A percentile compares a stretch with the other conserved stretches of the same genome.
These are phyloP conservation scores for Antrodiella citrinella DNA, from an alignment of 768 basidiomycete genomes.

Conservation along the genomic window DNA sequence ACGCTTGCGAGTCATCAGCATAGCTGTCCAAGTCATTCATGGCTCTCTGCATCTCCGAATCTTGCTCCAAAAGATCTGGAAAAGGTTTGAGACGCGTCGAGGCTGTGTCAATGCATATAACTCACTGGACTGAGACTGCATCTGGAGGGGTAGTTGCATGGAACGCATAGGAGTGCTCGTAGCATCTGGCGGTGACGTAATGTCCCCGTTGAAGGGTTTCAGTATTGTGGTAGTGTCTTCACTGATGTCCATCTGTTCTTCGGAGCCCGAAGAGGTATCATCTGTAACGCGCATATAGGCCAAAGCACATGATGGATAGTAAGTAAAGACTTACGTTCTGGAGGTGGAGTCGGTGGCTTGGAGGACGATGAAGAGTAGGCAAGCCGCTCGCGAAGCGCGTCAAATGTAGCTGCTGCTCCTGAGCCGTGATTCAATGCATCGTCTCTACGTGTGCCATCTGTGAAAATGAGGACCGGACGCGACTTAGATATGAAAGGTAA, in stretches of 20 bases:
- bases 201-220: conserved; percentile 29
- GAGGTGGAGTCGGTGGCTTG: conserved; percentile 7
- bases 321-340: conserved; percentile 16
- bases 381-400: conserved; percentile 16
- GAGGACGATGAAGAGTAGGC: conserved; percentile 10
- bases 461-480: background rate
- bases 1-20: conserved; percentile 28
- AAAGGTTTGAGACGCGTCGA: conserved; percentile 9
- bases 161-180: conserved; percentile 47
- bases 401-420: conserved; percentile 15
- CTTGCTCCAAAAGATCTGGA: conserved; percentile 57
- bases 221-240: conserved; percentile 32
- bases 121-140: conserved; percentile 49
- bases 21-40: conserved; percentile 49
- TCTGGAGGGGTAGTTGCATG: conserved; percentile 45
- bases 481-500: conserved; percentile 6
- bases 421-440: conserved; percentile 10
- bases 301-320: no score
- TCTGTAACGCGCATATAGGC: no score
- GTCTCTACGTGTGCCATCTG: conserved; percentile 9
- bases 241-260: no score
- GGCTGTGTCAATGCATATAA: conserved; percentile 3
- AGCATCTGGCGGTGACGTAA: conserved; percentile 37
- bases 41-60: conserved; percentile 65
- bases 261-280: no score